Percentiles rank a stretch among this genome's conserved stretches.
Evolutionary conservation across 1,139 yeast genomes (phyloP).

Genomic region (Saccharomyces uvarum): DNA sequence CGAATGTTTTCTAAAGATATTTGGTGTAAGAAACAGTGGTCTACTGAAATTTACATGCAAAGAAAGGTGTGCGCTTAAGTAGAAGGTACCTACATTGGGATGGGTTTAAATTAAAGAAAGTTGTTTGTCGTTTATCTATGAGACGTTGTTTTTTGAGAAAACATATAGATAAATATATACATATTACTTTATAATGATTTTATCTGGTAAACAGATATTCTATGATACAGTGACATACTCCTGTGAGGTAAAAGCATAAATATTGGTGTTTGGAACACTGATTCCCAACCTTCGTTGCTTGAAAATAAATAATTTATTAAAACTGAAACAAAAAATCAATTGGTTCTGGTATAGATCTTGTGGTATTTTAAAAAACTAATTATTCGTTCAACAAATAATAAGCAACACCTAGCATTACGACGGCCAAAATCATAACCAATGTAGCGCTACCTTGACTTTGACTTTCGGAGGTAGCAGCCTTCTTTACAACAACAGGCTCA

Average conservation of each 20-base stretch:
- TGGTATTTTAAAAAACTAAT: not conserved
- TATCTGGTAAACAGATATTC: not conserved
- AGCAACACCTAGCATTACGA: constrained; percentile 48
- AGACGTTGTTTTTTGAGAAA: not conserved
- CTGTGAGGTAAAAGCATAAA: not conserved
- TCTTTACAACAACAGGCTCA: constrained; percentile 20
- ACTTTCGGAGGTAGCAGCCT: constrained; percentile 18
- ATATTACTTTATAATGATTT: not conserved
- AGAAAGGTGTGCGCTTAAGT: not conserved
- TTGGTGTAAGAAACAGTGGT: not conserved
- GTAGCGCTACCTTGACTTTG: constrained; percentile 34
- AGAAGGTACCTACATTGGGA: not conserved
- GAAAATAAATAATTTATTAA: not conserved
- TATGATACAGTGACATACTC: not conserved
- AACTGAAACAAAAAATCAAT: not conserved
- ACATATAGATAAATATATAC: not conserved
- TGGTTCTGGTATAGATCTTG: not conserved
- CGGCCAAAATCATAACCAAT: constrained; percentile 42
- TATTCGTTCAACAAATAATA: constrained; percentile 39
- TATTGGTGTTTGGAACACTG: not conserved
- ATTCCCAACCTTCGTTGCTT: not conserved
- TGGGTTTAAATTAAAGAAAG: not conserved
- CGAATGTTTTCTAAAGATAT: not conserved
- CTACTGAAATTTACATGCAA: not conserved
- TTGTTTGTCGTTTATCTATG: not conserved